A percentile compares a stretch with the other conserved stretches of the same genome.
Evolutionary conservation across 352 stramenopile species (phyloP).

Genomic region (Phytopythium oedochilum): DNA sequence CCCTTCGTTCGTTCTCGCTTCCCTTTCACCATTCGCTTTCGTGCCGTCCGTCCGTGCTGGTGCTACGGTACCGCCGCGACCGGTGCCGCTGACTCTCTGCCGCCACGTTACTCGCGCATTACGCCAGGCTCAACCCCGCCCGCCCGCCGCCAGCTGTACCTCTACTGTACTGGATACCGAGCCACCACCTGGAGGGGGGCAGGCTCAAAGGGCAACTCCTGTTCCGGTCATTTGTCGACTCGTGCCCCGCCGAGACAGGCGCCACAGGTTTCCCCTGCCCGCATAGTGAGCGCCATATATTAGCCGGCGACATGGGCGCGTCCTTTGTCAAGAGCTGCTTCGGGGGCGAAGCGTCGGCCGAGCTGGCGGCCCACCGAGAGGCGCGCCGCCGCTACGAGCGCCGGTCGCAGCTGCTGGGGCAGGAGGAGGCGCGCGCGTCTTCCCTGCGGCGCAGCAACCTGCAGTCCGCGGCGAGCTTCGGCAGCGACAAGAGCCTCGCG

Average conservation of each 20-base stretch:
- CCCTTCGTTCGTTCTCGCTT: neutral
- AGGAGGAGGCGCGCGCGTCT: constrained; percentile 6
- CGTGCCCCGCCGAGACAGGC: neutral
- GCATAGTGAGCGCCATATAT: neutral
- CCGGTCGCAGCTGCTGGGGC: constrained; percentile 15
- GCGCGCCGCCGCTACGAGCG: constrained; percentile 20
- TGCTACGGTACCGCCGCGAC: too few relatives aligned
- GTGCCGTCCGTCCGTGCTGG: constrained; percentile 2
- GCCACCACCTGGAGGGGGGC: neutral
- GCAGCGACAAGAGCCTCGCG: constrained; percentile 13
- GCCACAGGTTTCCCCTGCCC: neutral
- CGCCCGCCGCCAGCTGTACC: neutral
- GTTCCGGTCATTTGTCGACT: neutral
- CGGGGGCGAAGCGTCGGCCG: constrained; percentile 12
- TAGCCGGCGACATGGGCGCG: constrained; percentile 19
- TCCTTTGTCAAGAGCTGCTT: constrained; percentile 41
- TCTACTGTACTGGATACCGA: neutral
- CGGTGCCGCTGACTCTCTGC: neutral
- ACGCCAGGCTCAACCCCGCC: neutral
- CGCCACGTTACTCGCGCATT: constrained; percentile 1
- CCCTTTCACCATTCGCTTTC: neutral
- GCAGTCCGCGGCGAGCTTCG: neutral
- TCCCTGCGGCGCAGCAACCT: neutral
- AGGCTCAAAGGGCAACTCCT: constrained; percentile 1
- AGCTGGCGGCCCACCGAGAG: constrained; percentile 11